Base-by-base conservation (phyloP, 352 stramenopile genomes). In the Phytophthora ramorum region DNA sequence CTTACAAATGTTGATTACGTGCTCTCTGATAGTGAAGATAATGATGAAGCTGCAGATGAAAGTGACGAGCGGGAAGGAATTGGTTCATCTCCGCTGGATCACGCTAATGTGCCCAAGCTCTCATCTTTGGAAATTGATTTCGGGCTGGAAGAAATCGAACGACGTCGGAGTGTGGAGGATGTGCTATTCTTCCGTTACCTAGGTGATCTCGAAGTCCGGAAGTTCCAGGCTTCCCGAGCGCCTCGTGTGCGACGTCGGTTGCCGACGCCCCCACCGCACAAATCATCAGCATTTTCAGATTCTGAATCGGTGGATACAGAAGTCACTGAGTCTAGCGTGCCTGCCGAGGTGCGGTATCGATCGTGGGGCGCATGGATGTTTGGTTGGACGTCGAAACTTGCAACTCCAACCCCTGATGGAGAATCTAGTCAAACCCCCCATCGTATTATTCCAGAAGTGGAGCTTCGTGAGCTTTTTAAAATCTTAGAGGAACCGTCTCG, bases 291-390 rank as follows among this genome's bases (percentile, higher is more conserved):
- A 2, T 85, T 89, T 64, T 95, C 87, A 16, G 87, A 95, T 57
- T 81, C 76, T 8, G 87, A 93, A 37, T 93, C 87, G 7, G 81
- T 92, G n/a, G 85, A 93, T 62, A 93, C 87, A 3, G 85, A 93
- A 41, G 60, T 76, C 7, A 90, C 87, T 0, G 87, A 91, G 35
- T 85, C 79, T 3, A 93, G 73, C 65, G 52, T 88, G 6, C 85
- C 85, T n/a, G 86, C 73, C 2, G 87, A 95, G 63, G 67, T 90
- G 34, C 80, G 81, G 7, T 95, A 92, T 71, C 73, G 81, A 47
- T 91, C 83, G 6, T 95, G 87, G 87, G 87, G 87, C 45, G 80
- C 85, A 38, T 95, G 87, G 87, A 89, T 95, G 74, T 95, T 95
- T 76, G 83, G 82, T 0, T 95, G 87, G 87, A 93, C 87, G 22